Evolutionary conservation across 106 monocot species (phyloP).

Genomic region (Dendrobium officinale): DNA sequence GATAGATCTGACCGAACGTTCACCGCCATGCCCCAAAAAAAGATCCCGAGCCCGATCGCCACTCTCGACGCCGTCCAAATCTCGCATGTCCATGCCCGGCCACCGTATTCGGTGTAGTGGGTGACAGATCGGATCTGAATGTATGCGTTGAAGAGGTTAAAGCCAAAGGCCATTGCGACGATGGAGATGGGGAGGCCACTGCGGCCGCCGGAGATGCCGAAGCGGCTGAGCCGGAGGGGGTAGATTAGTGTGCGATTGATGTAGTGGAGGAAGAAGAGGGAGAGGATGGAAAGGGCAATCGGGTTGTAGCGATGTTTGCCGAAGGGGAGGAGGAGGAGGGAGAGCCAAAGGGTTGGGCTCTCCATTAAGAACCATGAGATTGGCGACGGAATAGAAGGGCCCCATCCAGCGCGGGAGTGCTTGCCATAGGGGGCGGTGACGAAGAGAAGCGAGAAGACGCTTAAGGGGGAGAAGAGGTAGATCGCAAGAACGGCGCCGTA

Average conservation of each 20-base stretch:
- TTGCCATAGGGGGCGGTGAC: constrained; percentile 63
- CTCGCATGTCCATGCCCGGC: background rate
- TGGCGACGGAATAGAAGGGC: constrained; percentile 37
- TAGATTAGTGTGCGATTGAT: constrained; percentile 40
- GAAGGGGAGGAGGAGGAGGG: constrained; percentile 31
- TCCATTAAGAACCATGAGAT: constrained; percentile 85
- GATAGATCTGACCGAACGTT: constrained; percentile 60
- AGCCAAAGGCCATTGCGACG: constrained; percentile 47
- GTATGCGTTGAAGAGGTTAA: constrained; percentile 80
- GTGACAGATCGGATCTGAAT: constrained; percentile 55
- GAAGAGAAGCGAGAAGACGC: constrained; percentile 36
- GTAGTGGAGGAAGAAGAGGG: constrained; percentile 53
- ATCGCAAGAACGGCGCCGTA: background rate
- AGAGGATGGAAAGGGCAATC: constrained; percentile 30
- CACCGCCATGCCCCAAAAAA: constrained; percentile 74
- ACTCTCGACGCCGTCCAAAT: constrained; percentile 21
- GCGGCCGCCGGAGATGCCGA: background rate
- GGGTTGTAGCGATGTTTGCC: constrained; percentile 31
- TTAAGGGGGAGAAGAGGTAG: constrained; percentile 21
- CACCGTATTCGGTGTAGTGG: constrained; percentile 21
- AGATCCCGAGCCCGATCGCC: constrained; percentile 33
- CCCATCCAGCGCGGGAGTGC: constrained; percentile 55
- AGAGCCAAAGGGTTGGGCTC: constrained; percentile 60
- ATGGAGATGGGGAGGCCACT: constrained; percentile 32
- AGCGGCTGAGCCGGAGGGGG: constrained; percentile 38